These are phyloP conservation scores for Carallia brachiata DNA, from an alignment of 345 rosid genomes.

Conservation along the genomic window DNA sequence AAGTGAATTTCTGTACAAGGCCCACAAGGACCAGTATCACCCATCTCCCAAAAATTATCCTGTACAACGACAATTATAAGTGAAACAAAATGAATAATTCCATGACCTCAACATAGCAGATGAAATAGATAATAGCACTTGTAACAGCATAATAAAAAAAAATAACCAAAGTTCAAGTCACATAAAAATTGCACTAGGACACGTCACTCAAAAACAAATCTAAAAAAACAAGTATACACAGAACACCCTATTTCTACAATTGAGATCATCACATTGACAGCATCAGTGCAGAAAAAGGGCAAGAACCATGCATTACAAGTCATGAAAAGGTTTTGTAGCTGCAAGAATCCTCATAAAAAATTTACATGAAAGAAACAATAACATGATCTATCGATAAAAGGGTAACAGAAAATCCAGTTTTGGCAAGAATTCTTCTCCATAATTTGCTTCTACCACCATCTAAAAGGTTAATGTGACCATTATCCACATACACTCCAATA, in stretches of 20 bases:
- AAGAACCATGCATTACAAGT: neutral
- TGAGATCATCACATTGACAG: neutral
- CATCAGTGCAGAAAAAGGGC: neutral
- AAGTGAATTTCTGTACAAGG: slow-evolving; percentile 98
- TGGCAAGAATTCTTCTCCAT: neutral
- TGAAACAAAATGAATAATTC: slow-evolving; percentile 11
- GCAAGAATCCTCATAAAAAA: neutral
- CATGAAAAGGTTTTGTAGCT: neutral
- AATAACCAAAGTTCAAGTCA: neutral
- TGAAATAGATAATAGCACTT: neutral
- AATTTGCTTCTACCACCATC: neutral
- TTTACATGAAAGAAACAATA: neutral
- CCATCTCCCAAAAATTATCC: slow-evolving; percentile 99
- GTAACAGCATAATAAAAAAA: neutral
- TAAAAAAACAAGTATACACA: too few relatives aligned
- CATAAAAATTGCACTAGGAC: neutral
- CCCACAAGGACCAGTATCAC: slow-evolving; percentile 98
- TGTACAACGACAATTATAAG: slow-evolving; percentile 15
- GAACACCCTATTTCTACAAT: too few relatives aligned
- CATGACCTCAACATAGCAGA: neutral
- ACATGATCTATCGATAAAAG: too few relatives aligned
- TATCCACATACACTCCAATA: neutral
- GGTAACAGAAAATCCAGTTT: neutral
- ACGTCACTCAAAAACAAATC: neutral
- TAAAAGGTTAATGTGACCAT: neutral